Conservation (phyloP, 352 stramenopile genomes). For the Phytophthora crassamura region DNA sequence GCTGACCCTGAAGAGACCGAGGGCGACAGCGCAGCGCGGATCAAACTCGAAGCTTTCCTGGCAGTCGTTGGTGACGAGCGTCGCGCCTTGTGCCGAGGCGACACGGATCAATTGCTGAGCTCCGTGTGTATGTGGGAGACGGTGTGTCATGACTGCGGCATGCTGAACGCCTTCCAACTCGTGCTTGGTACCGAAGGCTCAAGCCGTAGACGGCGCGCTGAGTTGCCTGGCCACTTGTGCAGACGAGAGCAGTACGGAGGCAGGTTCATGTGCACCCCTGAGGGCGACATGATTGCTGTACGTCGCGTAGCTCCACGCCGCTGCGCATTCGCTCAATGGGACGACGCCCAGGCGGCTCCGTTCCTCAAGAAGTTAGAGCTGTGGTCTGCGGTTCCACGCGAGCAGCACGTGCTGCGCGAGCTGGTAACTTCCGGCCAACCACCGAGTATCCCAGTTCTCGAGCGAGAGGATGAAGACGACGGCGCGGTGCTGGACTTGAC, state of each 20-base stretch:
- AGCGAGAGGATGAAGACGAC: slow-evolving; percentile 43
- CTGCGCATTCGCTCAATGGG: slow-evolving; percentile 72
- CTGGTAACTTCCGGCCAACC: slow-evolving; percentile 73
- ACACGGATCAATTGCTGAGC: slow-evolving; percentile 78
- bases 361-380: slow-evolving; percentile 79
- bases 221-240: slow-evolving; percentile 72
- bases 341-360: slow-evolving; percentile 52
- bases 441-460: slow-evolving; percentile 61
- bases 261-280: slow-evolving; percentile 60
- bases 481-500: slow-evolving; percentile 72
- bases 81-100: slow-evolving; percentile 64
- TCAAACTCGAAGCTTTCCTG: slow-evolving; percentile 74
- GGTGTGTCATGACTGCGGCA: slow-evolving; percentile 91
- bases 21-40: slow-evolving; percentile 24
- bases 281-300: slow-evolving; percentile 74
- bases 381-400: slow-evolving; percentile 71
- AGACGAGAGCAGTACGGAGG: slow-evolving; percentile 57
- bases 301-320: slow-evolving; percentile 57
- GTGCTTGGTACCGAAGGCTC: slow-evolving; percentile 58
- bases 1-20: slow-evolving; percentile 65
- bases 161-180: slow-evolving; percentile 91
- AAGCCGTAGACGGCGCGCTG: slow-evolving; percentile 59
- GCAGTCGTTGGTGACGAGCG: slow-evolving; percentile 83
- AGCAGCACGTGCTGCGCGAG: slow-evolving; percentile 73
- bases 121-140: slow-evolving; percentile 93